A percentile compares a stretch with the other conserved stretches of the same genome.
Evolutionary conservation across 2,329 filamentous ascomycete genomes (phyloP).

Genomic region (Phialophora tarda): DNA sequence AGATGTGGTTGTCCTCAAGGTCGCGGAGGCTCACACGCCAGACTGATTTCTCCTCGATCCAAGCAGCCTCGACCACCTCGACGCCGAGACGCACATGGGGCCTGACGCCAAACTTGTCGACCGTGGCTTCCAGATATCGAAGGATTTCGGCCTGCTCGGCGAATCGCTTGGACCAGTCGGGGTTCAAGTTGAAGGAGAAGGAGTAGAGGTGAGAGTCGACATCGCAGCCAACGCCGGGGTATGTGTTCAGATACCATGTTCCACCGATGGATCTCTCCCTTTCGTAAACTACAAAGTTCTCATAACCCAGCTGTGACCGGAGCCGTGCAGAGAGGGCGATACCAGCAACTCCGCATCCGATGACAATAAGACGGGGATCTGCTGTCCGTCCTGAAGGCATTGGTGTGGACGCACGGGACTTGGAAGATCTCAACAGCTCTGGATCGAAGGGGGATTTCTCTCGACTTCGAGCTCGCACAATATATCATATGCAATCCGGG

Average conservation of each 20-base stretch:
- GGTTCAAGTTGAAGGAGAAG: conserved; percentile 61
- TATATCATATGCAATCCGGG: conserved; percentile 2
- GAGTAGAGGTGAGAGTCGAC: conserved; percentile 60
- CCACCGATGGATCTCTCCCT: conserved; percentile 18
- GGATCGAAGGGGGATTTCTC: background rate
- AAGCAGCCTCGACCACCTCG: conserved; percentile 39
- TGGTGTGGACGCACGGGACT: no score
- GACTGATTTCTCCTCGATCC: conserved; percentile 35
- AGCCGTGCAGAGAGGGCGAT: conserved; percentile 23
- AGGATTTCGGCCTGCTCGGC: conserved; percentile 58
- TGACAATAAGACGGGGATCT: conserved; percentile 25
- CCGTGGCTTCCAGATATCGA: conserved; percentile 50
- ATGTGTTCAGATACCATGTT: conserved; percentile 28
- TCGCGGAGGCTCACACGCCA: conserved; percentile 43
- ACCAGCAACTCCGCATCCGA: conserved; percentile 26
- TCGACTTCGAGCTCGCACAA: conserved; percentile 5
- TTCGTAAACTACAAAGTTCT: conserved; percentile 25
- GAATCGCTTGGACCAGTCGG: conserved; percentile 56
- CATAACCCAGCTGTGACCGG: conserved; percentile 2
- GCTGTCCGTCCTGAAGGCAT: conserved; percentile 17
- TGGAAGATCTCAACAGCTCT: no score
- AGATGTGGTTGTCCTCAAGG: conserved; percentile 38
- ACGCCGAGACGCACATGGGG: conserved; percentile 39
- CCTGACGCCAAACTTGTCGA: conserved; percentile 43
- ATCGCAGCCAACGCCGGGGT: conserved; percentile 27